These are phyloP conservation scores for Tinospora cordifolia DNA, from an alignment of 164 flowering plant species.

Conservation along the genomic window DNA sequence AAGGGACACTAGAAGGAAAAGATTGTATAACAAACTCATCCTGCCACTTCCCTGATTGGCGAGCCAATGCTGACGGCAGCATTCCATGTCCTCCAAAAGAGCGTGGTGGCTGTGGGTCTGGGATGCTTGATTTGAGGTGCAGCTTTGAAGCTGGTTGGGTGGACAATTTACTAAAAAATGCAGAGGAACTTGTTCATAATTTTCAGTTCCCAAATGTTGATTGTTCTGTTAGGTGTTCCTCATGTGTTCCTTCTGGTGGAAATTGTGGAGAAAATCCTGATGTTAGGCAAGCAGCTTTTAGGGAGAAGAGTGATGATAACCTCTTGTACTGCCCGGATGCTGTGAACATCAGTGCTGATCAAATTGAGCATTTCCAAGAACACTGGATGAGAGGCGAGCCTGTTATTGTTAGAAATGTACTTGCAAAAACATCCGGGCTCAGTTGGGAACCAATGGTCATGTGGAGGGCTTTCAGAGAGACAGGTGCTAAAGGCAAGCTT, in stretches of 20 bases:
- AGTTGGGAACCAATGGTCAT: conserved; percentile 96
- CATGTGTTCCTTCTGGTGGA: conserved; percentile 25
- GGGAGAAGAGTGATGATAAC: conserved; percentile 47
- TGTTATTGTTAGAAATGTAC: conserved; percentile 61
- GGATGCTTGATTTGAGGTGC: conserved; percentile 39
- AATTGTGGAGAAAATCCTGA: conserved; percentile 15
- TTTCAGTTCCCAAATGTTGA: conserved; percentile 25
- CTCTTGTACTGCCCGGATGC: conserved; percentile 63
- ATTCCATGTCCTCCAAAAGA: conserved; percentile 68
- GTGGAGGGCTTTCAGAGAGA: conserved; percentile 59
- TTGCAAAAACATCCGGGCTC: conserved; percentile 48
- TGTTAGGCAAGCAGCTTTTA: conserved; percentile 49
- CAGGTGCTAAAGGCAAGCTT: conserved; percentile 30
- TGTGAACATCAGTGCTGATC: conserved; percentile 26
- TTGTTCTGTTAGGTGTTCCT: conserved; percentile 32
- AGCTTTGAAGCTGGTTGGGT: conserved; percentile 46
- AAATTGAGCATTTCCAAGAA: conserved; percentile 59
- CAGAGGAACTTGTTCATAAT: conserved; percentile 34
- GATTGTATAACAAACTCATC: conserved; percentile 6
- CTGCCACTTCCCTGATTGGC: conserved; percentile 36
- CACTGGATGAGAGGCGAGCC: conserved; percentile 85
- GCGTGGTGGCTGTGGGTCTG: conserved; percentile 66
- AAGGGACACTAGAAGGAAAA: conserved; percentile 9
- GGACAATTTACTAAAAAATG: conserved; percentile 33
- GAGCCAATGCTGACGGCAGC: conserved; percentile 34